phyloP scores from a whole-genome alignment of 495 filamentous ascomycete genomes.

The Penicillium odoratum region DNA sequence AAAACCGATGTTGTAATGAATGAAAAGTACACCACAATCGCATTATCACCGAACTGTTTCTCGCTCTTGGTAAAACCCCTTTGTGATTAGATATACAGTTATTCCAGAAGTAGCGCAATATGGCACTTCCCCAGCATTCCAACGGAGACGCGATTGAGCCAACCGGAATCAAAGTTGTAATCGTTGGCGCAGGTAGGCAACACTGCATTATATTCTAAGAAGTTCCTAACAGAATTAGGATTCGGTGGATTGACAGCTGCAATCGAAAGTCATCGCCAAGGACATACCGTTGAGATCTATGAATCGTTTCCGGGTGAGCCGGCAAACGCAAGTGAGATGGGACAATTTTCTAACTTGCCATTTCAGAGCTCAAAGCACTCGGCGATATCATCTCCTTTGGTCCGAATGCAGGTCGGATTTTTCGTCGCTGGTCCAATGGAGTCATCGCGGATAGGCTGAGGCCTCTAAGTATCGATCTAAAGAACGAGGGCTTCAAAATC shows the following conservation, averaged over 20 bases:
- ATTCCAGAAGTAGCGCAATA: background rate
- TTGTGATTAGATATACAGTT: background rate
- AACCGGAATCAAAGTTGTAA: slow-evolving; percentile 58
- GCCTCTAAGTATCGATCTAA: slow-evolving; percentile 52
- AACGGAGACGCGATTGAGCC: background rate
- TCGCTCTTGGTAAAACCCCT: background rate
- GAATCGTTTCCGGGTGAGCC: slow-evolving; percentile 49
- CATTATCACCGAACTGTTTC: background rate
- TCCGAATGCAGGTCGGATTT: slow-evolving; percentile 59
- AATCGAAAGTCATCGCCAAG: slow-evolving; percentile 65
- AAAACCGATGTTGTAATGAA: background rate
- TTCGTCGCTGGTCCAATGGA: slow-evolving; percentile 48
- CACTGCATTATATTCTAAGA: background rate
- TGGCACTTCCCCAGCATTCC: background rate
- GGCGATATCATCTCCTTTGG: slow-evolving; percentile 68
- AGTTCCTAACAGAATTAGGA: slow-evolving; percentile 30
- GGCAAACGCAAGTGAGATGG: background rate
- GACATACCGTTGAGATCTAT: slow-evolving; percentile 61
- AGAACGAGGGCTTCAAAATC: slow-evolving; percentile 52
- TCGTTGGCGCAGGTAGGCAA: slow-evolving; percentile 50
- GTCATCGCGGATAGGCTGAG: slow-evolving; percentile 47
- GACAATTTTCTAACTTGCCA: background rate
- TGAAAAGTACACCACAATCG: background rate
- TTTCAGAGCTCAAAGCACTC: slow-evolving; percentile 50
- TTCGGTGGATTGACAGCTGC: slow-evolving; percentile 63